Evolutionary conservation across 306 rosid genomes (phyloP).

Genomic region (Cicer bijugum): DNA sequence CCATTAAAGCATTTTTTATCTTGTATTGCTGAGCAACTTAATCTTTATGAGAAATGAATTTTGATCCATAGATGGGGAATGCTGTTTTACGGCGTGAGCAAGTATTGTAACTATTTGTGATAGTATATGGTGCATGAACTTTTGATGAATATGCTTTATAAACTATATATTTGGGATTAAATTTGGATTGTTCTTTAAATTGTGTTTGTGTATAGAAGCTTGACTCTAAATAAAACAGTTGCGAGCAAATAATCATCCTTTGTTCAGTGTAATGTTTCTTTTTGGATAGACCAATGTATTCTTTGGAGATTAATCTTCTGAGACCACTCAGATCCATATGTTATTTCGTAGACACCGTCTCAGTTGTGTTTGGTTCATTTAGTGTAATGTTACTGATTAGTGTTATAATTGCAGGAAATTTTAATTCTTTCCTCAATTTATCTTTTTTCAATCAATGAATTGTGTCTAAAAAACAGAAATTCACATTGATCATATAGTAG

Average conservation of each 20-base stretch:
- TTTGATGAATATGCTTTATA: not conserved
- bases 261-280: too few species aligned
- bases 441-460: slow-evolving; percentile 18
- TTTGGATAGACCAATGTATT: too few species aligned
- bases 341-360: too few species aligned
- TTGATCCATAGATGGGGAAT: slow-evolving; percentile 2
- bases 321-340: too few species aligned
- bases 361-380: too few species aligned
- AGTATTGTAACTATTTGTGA: slow-evolving; percentile 6
- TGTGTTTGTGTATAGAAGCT: not conserved
- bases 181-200: not conserved
- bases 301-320: too few species aligned
- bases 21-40: slow-evolving; percentile 16
- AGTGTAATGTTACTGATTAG: not conserved
- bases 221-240: too few species aligned
- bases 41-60: slow-evolving; percentile 11
- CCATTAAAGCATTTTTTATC: slow-evolving; percentile 39
- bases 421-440: not conserved
- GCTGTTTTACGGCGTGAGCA: slow-evolving; percentile 14
- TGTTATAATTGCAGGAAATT: too few species aligned
- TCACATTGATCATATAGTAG: slow-evolving; percentile 31
- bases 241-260: too few species aligned
- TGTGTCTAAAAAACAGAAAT: slow-evolving; percentile 7
- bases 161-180: too few species aligned
- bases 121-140: not conserved